A percentile compares a stretch with the other conserved stretches of the same genome.
Evolutionary conservation across 2,329 filamentous ascomycete genomes (phyloP).

Genomic region (Celoporthe dispersa): DNA sequence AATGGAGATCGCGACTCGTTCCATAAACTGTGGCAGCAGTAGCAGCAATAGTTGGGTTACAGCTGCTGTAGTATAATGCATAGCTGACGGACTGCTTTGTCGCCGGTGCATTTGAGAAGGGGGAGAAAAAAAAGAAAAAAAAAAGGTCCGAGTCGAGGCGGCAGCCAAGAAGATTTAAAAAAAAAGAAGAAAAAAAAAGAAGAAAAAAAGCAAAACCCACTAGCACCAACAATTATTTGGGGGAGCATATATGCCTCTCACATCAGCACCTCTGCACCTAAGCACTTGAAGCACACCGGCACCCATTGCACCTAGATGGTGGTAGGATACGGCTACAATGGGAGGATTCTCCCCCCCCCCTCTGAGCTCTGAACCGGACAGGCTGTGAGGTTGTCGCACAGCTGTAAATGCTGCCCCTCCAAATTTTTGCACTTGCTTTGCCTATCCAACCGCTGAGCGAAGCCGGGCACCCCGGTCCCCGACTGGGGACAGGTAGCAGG

Average conservation of each 20-base stretch:
- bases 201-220: neutral
- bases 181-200: neutral
- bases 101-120: neutral
- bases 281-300: neutral
- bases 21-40: neutral
- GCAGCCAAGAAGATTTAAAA: too few species aligned
- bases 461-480: constrained; percentile 12
- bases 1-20: neutral
- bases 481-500: constrained; percentile 18
- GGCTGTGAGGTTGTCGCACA: neutral
- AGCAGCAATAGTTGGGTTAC: neutral
- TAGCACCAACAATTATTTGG: constrained; percentile 3
- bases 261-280: neutral
- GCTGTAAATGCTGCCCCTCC: neutral
- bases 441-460: neutral
- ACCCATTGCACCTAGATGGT: neutral
- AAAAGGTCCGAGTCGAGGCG: constrained; percentile 3
- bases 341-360: neutral
- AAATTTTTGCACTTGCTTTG: neutral
- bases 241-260: neutral
- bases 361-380: neutral
- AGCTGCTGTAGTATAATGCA: neutral
- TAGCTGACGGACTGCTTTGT: neutral
- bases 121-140: neutral
- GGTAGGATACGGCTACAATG: neutral